A percentile compares a stretch with the other conserved stretches of the same genome.
phyloP scores from a whole-genome alignment of 2,329 filamentous ascomycete genomes.

The Colletotrichum eleusines region DNA sequence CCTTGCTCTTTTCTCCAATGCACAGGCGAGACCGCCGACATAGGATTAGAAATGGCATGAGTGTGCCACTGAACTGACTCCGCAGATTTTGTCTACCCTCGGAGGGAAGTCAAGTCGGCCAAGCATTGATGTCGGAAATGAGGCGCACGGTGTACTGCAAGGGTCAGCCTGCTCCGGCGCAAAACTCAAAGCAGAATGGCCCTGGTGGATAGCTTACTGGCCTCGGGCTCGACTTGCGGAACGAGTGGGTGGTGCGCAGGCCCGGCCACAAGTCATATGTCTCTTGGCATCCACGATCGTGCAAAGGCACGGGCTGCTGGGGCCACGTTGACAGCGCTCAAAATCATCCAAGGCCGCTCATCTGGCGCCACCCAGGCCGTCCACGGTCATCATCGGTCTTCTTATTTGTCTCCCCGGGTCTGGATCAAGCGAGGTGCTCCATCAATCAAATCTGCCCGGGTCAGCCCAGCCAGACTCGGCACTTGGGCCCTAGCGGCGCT shows the following conservation, averaged over 20 bases:
- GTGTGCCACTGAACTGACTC: neutral
- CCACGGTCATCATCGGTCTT: constrained; percentile 2
- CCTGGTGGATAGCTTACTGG: neutral
- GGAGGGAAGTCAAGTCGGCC: constrained; percentile 4
- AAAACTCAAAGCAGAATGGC: constrained; percentile 23
- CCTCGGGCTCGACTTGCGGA: constrained; percentile 10
- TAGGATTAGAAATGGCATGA: neutral
- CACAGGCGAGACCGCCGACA: neutral
- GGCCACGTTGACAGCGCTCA: neutral
- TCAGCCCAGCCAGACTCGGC: constrained; percentile 34
- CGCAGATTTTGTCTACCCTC: neutral
- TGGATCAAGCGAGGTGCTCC: constrained; percentile 34
- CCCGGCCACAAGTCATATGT: constrained; percentile 1
- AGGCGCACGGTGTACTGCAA: constrained; percentile 47
- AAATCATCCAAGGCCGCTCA: neutral
- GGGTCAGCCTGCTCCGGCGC: constrained; percentile 38
- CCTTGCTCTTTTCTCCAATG: neutral
- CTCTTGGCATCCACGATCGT: neutral
- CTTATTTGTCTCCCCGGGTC: constrained; percentile 21
- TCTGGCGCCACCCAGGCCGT: constrained; percentile 18
- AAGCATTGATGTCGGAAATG: constrained; percentile 55
- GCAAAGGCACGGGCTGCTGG: constrained; percentile 8
- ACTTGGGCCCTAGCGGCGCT: constrained; percentile 24
- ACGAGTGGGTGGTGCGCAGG: neutral
- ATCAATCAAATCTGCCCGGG: constrained; percentile 25